phyloP scores from a whole-genome alignment of 805 yeast genomes.

The Ogataea methanolica region DNA sequence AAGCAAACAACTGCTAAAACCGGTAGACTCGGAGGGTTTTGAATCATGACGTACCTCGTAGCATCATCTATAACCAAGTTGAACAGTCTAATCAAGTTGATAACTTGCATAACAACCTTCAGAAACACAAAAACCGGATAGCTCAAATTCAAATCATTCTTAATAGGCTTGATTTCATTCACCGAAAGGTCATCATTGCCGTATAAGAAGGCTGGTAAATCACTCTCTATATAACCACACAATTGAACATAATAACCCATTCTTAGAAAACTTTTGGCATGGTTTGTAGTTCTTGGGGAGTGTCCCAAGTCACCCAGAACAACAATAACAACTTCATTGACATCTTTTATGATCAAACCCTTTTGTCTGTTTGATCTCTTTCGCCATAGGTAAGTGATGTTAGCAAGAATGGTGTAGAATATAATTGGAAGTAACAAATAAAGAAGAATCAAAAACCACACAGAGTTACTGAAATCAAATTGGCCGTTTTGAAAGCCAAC shows the following conservation, averaged over 20 bases:
- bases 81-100: conserved; percentile 42
- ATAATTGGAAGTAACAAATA: conserved; percentile 44
- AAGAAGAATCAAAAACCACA: conserved; percentile 39
- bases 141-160: conserved; percentile 39
- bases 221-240: conserved; percentile 73
- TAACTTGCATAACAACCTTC: conserved; percentile 59
- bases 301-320: conserved; percentile 94
- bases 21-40: conserved; percentile 94
- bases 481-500: conserved; percentile 19
- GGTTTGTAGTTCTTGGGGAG: conserved; percentile 92
- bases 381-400: conserved; percentile 21
- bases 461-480: conserved; percentile 32
- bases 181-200: conserved; percentile 44
- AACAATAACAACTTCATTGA: conserved; percentile 61
- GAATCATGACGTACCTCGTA: conserved; percentile 66
- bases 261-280: conserved; percentile 71
- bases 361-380: conserved; percentile 8
- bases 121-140: conserved; percentile 50
- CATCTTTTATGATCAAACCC: conserved; percentile 14
- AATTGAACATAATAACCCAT: conserved; percentile 72
- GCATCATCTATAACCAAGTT: conserved; percentile 51
- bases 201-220: conserved; percentile 44
- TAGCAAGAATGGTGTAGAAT: conserved; percentile 39
- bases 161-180: conserved; percentile 39
- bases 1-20: conserved; percentile 59